phyloP scores from a whole-genome alignment of 2,329 filamentous ascomycete genomes.

The Ascochyta clinopodiicola region DNA sequence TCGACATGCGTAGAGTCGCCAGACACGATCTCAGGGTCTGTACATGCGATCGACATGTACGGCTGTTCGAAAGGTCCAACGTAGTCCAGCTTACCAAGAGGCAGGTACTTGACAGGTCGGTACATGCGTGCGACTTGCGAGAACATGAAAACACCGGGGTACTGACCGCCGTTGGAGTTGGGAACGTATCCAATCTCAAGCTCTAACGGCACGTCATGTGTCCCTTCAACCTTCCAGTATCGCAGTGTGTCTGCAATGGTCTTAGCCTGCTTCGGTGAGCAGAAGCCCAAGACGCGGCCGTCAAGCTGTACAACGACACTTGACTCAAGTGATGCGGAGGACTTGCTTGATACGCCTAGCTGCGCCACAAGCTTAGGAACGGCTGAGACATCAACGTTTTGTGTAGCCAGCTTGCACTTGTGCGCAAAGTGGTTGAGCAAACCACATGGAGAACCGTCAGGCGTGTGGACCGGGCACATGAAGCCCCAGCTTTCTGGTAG shows the following conservation, averaged over 20 bases:
- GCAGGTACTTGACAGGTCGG: constrained; percentile 88
- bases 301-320: constrained; percentile 91
- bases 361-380: constrained; percentile 77
- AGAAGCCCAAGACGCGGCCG: constrained; percentile 88
- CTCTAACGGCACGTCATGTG: constrained; percentile 77
- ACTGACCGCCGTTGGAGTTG: constrained; percentile 87
- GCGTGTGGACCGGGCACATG: constrained; percentile 95
- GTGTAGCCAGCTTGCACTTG: constrained; percentile 88
- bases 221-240: constrained; percentile 93
- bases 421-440: constrained; percentile 94
- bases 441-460: constrained; percentile 93
- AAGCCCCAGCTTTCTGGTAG: constrained; percentile 98
- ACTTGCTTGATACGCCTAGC: constrained; percentile 77
- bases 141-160: constrained; percentile 93
- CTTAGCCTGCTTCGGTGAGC: constrained; percentile 80
- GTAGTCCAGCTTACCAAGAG: constrained; percentile 82
- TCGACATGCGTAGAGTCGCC: constrained; percentile 93
- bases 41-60: constrained; percentile 96
- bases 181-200: constrained; percentile 94
- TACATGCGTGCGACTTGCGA: constrained; percentile 85
- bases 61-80: constrained; percentile 95
- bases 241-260: constrained; percentile 85
- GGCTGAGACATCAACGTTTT: constrained; percentile 73
- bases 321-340: constrained; percentile 80
- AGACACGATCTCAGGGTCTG: constrained; percentile 85